Percentiles rank a stretch among this genome's conserved stretches.
Evolutionary conservation across 2,329 filamentous ascomycete genomes (phyloP).

Genomic region (Lecanicillium sp.): DNA sequence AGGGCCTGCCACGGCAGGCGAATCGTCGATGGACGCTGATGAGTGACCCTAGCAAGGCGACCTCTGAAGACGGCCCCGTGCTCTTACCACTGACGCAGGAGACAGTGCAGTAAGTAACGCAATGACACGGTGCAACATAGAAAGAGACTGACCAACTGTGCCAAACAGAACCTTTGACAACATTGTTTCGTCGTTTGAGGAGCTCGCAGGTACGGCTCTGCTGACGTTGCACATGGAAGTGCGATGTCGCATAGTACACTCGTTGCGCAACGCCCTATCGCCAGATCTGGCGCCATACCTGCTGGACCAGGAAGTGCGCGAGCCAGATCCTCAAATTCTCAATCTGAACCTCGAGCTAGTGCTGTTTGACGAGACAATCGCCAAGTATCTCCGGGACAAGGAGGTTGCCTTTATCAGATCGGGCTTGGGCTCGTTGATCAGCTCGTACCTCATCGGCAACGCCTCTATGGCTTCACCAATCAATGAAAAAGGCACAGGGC

Average conservation of each 20-base stretch:
- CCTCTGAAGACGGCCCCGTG: conserved; percentile 56
- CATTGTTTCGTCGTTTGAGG: conserved; percentile 74
- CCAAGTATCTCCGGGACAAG: conserved; percentile 59
- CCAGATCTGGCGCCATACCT: conserved; percentile 53
- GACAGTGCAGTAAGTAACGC: conserved; percentile 60
- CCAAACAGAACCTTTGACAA: conserved; percentile 66
- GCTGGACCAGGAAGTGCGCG: conserved; percentile 63
- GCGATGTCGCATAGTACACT: conserved; percentile 75
- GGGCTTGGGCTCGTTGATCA: conserved; percentile 70
- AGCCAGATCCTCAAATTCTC: conserved; percentile 74
- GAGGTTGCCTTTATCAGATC: conserved; percentile 70
- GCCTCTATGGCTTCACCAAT: conserved; percentile 66
- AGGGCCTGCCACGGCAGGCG: conserved; percentile 45
- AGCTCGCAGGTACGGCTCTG: conserved; percentile 70
- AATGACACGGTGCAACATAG: not conserved
- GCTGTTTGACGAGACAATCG: conserved; percentile 77
- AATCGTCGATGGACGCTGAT: conserved; percentile 78
- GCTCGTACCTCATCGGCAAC: conserved; percentile 67
- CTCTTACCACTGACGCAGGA: conserved; percentile 84
- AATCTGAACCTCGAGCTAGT: conserved; percentile 75
- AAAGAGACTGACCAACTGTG: conserved; percentile 1
- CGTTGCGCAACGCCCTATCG: conserved; percentile 57
- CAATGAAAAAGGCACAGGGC: conserved; percentile 74
- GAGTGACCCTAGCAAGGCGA: conserved; percentile 50
- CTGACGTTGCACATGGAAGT: conserved; percentile 85